Percentiles rank a stretch among this genome's conserved stretches.
Conservation (phyloP, 2,329 filamentous ascomycete species). For the Dactylonectria macrodidyma region DNA sequence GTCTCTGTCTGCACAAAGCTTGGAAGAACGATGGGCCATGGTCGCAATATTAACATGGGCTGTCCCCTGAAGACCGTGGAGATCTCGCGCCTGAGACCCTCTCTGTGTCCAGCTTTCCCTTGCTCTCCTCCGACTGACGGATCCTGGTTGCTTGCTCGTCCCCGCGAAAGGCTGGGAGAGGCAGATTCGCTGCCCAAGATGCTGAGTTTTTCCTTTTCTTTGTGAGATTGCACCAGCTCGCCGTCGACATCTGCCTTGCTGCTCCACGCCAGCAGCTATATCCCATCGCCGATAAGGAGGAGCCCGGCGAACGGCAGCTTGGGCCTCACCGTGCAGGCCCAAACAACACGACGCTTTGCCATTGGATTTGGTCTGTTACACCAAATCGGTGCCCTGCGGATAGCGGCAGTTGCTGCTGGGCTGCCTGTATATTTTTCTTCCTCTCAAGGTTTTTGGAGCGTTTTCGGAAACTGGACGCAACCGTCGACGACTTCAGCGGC, state of each 20-base stretch:
- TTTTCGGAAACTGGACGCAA: conserved; percentile 8
- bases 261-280: neutral
- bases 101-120: conserved; percentile 13
- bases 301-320: conserved; percentile 5
- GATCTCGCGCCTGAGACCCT: conserved; percentile 34
- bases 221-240: conserved; percentile 13
- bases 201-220: conserved; percentile 14
- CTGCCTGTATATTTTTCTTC: conserved; percentile 13
- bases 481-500: conserved; percentile 21
- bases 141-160: conserved; percentile 17
- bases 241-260: neutral
- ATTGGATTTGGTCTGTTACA: conserved; percentile 35
- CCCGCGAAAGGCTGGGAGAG: conserved; percentile 23
- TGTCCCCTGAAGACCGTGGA: conserved; percentile 31
- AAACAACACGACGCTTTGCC: conserved; percentile 7
- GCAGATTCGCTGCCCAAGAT: conserved; percentile 25
- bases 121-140: neutral
- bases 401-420: conserved; percentile 32
- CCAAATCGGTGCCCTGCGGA: conserved; percentile 34
- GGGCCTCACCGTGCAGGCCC: conserved; percentile 14
- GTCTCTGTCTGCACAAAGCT: neutral
- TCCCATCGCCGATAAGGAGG: conserved; percentile 6
- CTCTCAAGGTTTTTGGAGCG: neutral
- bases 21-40: conserved; percentile 1
- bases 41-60: conserved; percentile 43